phyloP scores from a whole-genome alignment of 148 eudicot genomes.

The Agrostemma githago region DNA sequence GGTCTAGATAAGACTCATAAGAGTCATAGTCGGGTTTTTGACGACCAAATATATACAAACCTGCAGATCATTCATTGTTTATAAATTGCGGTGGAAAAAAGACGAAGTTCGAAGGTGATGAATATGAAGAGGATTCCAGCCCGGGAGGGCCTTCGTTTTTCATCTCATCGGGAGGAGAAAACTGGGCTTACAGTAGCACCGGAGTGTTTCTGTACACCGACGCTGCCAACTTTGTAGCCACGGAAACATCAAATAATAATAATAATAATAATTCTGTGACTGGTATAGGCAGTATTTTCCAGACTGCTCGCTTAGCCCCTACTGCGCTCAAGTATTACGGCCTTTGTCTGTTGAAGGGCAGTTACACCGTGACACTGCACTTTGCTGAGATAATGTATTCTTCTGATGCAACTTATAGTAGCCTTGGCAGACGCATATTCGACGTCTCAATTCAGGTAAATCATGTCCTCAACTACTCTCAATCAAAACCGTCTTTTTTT shows the following conservation, averaged over 20 bases:
- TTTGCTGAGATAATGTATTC: conserved; percentile 61
- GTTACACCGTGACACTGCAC: conserved; percentile 62
- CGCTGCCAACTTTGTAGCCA: conserved; percentile 26
- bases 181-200: conserved; percentile 77
- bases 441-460: conserved; percentile 55
- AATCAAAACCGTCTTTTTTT: too few relatives aligned
- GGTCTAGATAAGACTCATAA: too few relatives aligned
- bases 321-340: conserved; percentile 66
- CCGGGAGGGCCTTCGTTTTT: conserved; percentile 45
- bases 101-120: conserved; percentile 30
- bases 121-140: conserved; percentile 46
- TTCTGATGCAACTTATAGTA: conserved; percentile 40
- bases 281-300: conserved; percentile 29
- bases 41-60: neutral
- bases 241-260: conserved; percentile 25
- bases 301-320: conserved; percentile 63
- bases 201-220: conserved; percentile 45
- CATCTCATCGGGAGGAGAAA: conserved; percentile 25
- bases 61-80: conserved; percentile 55
- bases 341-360: conserved; percentile 53
- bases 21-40: neutral
- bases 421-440: conserved; percentile 58
- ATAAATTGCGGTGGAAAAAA: conserved; percentile 69
- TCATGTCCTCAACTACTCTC: neutral
- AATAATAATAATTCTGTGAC: conserved; percentile 22